Evolutionary conservation across 257 asterid species (phyloP).

Genomic region (Solanum bulbocastanum): DNA sequence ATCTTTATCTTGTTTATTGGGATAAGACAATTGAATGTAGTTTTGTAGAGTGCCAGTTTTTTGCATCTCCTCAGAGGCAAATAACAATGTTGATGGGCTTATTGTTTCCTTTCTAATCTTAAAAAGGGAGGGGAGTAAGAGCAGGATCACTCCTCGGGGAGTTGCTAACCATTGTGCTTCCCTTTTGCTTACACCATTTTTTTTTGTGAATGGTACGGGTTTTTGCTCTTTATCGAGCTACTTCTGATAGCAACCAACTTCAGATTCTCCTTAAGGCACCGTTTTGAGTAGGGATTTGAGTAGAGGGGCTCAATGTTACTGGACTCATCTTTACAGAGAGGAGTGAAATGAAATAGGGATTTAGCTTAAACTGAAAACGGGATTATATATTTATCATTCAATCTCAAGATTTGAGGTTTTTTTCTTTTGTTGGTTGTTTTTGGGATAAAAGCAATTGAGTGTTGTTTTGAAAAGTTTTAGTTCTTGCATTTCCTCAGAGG

Average conservation of each 20-base stretch:
- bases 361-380: neutral
- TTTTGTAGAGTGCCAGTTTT: neutral
- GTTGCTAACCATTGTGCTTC: neutral
- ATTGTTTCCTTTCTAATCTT: neutral
- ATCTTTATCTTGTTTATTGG: neutral
- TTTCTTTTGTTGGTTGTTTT: neutral
- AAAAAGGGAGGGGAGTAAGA: neutral
- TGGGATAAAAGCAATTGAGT: neutral
- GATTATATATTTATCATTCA: neutral
- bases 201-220: neutral
- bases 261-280: neutral
- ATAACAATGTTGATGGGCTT: neutral
- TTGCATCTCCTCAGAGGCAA: neutral
- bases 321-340: neutral
- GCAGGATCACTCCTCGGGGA: neutral
- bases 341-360: neutral
- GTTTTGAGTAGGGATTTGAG: neutral
- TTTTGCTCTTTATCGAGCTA: neutral
- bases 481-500: neutral
- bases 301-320: neutral
- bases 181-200: neutral
- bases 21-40: neutral
- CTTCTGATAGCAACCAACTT: neutral
- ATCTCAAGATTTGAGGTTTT: neutral
- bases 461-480: neutral